Evolutionary conservation across 352 stramenopile species (phyloP), one percentile per base, ranked within the genome.

Genomic region (Globisporangium splendens): DNA sequence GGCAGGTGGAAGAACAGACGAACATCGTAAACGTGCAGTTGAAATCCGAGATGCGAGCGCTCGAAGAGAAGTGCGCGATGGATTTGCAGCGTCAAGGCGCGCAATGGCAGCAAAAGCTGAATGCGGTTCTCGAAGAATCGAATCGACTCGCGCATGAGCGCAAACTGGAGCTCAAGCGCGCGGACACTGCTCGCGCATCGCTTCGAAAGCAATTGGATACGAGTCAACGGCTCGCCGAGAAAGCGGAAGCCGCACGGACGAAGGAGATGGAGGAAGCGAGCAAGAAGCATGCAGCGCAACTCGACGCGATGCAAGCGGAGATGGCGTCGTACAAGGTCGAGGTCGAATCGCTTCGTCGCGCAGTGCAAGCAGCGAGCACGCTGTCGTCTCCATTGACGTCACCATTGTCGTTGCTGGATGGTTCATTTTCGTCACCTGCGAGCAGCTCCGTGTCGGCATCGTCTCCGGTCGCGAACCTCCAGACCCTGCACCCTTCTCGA

Each of bases 131-230:
- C 22, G 72, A 68, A 24, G 79, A 88, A 24, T 59, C 69, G 10
- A 91, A 91, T 58, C 68, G 63, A 1, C 52, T 66, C 8, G 63
- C 70, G 0, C 75, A 86, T 18, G 65, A 85, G n/a, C 73, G 72
- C n/a, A 88, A 89, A 44, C n/a, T 72, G 6, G 56, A 72, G 28
- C 50, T 66, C 0, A 83, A 81, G 51, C 70, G 69, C 35, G 12
- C 55, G 8, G 65, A 83, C 43, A 42, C 49, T 3, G 62, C 61
- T 0, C 53, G 33, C 21, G 44, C 54, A 31, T 39, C 46, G 14
- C 39, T 74, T 28, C 59, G 63, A 1, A 58, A 63, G 22, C 68
- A 68, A 17, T 22, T 54, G n/a, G 51, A 66, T 8, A 22, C n/a
- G 5, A 54, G 21, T 10, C 58, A 73, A 8, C 47, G 56, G 11